Conservation (phyloP, 1,284 basidiomycete genomes). For the Omphalotus olearius region DNA sequence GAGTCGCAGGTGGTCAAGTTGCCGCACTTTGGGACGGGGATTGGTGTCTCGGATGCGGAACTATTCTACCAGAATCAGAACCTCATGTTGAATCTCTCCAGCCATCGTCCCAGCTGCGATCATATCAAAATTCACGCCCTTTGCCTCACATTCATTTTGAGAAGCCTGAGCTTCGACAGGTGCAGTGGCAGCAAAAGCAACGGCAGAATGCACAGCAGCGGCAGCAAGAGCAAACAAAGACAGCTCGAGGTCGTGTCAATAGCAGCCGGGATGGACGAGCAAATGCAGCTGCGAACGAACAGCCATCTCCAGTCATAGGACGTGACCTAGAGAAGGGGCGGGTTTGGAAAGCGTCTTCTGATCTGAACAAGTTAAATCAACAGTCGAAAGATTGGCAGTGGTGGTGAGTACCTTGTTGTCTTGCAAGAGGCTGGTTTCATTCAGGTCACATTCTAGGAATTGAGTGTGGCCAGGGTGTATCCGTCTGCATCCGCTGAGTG, state of each 20-base stretch:
- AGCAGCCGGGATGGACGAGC: neutral
- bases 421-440: too few species aligned
- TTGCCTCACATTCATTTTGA: too few species aligned
- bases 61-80: conserved; percentile 35
- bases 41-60: conserved; percentile 84
- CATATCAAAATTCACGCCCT: too few species aligned
- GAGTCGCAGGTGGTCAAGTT: conserved; percentile 80
- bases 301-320: too few species aligned
- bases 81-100: neutral
- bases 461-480: too few species aligned
- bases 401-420: neutral
- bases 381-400: neutral
- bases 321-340: too few species aligned
- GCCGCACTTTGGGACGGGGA: conserved; percentile 57
- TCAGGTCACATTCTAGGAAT: too few species aligned
- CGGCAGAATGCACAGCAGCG: neutral
- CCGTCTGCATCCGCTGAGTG: too few species aligned
- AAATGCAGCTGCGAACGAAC: too few species aligned
- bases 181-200: neutral
- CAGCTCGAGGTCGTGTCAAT: neutral
- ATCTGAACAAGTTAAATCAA: neutral
- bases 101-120: neutral
- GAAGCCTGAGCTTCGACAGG: neutral
- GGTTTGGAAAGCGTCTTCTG: too few species aligned
- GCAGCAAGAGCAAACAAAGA: neutral